Conservation (phyloP, 2,329 filamentous ascomycete genomes). For the Coniosporium tulheliwenetii region DNA sequence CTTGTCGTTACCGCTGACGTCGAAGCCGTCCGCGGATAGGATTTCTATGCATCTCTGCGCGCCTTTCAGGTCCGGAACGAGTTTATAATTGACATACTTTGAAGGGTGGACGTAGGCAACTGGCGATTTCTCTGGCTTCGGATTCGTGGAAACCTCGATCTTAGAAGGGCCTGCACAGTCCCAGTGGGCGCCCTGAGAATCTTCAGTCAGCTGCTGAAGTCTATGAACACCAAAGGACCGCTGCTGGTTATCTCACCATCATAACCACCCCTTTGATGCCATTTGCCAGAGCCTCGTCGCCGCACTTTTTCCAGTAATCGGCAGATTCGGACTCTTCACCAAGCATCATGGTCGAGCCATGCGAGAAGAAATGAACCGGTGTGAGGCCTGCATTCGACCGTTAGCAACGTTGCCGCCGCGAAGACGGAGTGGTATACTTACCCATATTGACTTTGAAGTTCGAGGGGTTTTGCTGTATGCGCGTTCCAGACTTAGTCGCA, state of each 20-base stretch:
- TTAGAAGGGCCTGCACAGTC: slow-evolving; percentile 35
- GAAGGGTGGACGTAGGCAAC: slow-evolving; percentile 51
- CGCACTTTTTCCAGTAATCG: slow-evolving; percentile 49
- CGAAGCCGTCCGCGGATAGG: slow-evolving; percentile 36
- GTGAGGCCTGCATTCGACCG: slow-evolving; percentile 14
- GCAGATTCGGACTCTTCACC: slow-evolving; percentile 47
- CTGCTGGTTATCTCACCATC: slow-evolving; percentile 32
- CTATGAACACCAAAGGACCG: too few species aligned
- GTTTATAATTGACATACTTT: slow-evolving; percentile 47
- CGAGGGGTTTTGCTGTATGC: too few species aligned
- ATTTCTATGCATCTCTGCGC: slow-evolving; percentile 34
- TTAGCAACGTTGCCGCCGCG: too few species aligned
- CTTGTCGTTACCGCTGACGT: slow-evolving; percentile 32
- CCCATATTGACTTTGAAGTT: too few species aligned
- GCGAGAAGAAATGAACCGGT: slow-evolving; percentile 52
- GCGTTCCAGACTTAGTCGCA: too few species aligned
- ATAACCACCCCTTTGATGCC: slow-evolving; percentile 48
- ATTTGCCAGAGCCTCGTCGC: slow-evolving; percentile 44
- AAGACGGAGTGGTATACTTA: too few species aligned
- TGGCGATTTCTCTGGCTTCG: slow-evolving; percentile 42
- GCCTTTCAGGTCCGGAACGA: slow-evolving; percentile 42
- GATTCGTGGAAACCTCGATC: slow-evolving; percentile 47
- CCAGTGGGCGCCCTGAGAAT: slow-evolving; percentile 47
- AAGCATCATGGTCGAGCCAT: slow-evolving; percentile 59
- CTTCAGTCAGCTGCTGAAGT: slow-evolving; percentile 1